A percentile compares a stretch with the other conserved stretches of the same genome.
These are phyloP conservation scores for Penicillium sp. DNA, from an alignment of 2,329 filamentous ascomycete species.

Conservation along the genomic window DNA sequence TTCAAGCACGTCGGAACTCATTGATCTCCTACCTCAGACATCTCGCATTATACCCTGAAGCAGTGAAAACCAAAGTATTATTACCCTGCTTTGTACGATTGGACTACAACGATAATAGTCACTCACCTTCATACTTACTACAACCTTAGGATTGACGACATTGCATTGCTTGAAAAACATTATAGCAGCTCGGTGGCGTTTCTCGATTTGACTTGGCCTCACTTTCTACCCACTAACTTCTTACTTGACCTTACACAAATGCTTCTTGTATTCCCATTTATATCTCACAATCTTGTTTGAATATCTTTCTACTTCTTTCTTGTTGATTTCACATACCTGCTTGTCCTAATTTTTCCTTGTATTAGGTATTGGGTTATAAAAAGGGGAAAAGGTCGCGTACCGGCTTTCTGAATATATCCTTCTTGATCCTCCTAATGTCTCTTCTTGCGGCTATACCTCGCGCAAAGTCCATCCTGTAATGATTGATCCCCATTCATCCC, in stretches of 20 bases:
- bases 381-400: background rate
- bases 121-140: conserved; percentile 17
- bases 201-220: conserved; percentile 1
- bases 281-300: conserved; percentile 6
- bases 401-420: background rate
- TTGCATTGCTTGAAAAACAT: conserved; percentile 19
- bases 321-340: background rate
- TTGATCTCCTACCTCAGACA: conserved; percentile 45
- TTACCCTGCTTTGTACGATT: conserved; percentile 4
- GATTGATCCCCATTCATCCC: background rate
- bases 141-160: conserved; percentile 26
- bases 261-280: conserved; percentile 22
- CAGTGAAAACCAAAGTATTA: background rate
- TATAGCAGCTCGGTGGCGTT: conserved; percentile 26
- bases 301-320: conserved; percentile 10
- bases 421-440: background rate
- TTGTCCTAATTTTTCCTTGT: background rate
- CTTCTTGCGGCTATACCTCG: background rate
- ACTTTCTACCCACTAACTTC: conserved; percentile 6
- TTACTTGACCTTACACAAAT: conserved; percentile 14
- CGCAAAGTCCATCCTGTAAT: background rate
- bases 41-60: conserved; percentile 5
- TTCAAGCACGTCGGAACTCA: conserved; percentile 92
- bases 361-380: background rate
- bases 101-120: conserved; percentile 8